Evolutionary conservation across 306 rosid genomes (phyloP).

Genomic region (Rubus parviflorus): DNA sequence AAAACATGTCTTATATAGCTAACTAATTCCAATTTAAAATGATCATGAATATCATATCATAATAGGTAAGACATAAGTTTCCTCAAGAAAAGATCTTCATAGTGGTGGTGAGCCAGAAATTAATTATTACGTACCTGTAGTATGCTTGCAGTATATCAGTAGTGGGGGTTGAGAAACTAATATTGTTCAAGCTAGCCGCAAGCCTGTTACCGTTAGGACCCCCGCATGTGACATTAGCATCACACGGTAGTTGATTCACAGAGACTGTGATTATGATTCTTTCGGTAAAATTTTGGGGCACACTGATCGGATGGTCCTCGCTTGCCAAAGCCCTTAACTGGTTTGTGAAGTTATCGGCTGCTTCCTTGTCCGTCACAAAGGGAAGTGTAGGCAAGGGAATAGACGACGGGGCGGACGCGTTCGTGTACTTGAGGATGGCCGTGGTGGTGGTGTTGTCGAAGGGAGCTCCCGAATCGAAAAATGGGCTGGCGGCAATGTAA

Average conservation of each 20-base stretch:
- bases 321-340: conserved; percentile 30
- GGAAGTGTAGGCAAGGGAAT: neutral
- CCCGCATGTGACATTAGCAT: conserved; percentile 15
- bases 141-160: conserved; percentile 35
- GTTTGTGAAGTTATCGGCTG: conserved; percentile 19
- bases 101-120: neutral
- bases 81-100: neutral
- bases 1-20: too few species aligned
- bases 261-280: conserved; percentile 27
- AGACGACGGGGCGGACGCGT: neutral
- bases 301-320: conserved; percentile 13
- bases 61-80: too few species aligned
- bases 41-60: too few species aligned
- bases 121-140: conserved; percentile 22
- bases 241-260: conserved; percentile 20
- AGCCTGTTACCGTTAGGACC: conserved; percentile 30
- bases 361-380: neutral
- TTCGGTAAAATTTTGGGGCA: conserved; percentile 19
- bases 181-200: conserved; percentile 35
- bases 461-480: neutral
- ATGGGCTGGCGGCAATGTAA: conserved; percentile 21
- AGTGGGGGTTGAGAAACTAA: conserved; percentile 30
- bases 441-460: conserved; percentile 18
- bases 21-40: too few species aligned
- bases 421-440: neutral